Conservation (phyloP, 768 basidiomycete genomes). For the Phanerochaete sordida region DNA sequence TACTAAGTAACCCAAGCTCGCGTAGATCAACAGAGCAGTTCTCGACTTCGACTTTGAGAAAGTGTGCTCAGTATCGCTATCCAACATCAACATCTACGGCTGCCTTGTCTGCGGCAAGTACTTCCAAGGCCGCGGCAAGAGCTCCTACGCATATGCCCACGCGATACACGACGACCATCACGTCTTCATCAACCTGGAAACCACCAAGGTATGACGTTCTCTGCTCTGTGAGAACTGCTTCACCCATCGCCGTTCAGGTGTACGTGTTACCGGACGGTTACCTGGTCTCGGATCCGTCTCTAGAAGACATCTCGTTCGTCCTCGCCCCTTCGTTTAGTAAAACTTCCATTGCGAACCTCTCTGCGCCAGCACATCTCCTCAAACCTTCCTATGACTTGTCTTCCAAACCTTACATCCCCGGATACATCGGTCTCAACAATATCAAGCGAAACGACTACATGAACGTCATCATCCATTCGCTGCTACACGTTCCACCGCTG, state of each 20-base stretch:
- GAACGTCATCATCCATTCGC: constrained; percentile 93
- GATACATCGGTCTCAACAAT: constrained; percentile 95
- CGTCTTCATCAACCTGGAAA: constrained; percentile 94
- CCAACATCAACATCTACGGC: constrained; percentile 96
- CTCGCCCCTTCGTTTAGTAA: constrained; percentile 84
- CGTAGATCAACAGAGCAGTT: constrained; percentile 81
- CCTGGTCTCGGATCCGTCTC: constrained; percentile 91
- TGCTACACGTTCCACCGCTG: constrained; percentile 87
- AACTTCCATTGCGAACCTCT: constrained; percentile 49
- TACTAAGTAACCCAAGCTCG: not conserved
- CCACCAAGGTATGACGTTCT: constrained; percentile 69
- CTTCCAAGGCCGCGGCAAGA: constrained; percentile 94
- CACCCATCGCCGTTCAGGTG: constrained; percentile 50
- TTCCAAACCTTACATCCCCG: constrained; percentile 80
- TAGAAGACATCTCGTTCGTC: constrained; percentile 92
- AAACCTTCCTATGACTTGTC: constrained; percentile 85
- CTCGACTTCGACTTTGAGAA: constrained; percentile 99
- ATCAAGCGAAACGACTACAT: constrained; percentile 97
- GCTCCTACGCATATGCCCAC: constrained; percentile 93
- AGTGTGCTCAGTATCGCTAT: constrained; percentile 93
- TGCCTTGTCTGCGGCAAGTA: constrained; percentile 99
- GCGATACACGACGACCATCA: constrained; percentile 98
- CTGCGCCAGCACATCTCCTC: constrained; percentile 53
- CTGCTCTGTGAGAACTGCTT: not conserved
- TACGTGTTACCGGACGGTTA: constrained; percentile 98